phyloP scores from a whole-genome alignment of 2,329 filamentous ascomycete genomes.

The Cladobotryum protrusum region DNA sequence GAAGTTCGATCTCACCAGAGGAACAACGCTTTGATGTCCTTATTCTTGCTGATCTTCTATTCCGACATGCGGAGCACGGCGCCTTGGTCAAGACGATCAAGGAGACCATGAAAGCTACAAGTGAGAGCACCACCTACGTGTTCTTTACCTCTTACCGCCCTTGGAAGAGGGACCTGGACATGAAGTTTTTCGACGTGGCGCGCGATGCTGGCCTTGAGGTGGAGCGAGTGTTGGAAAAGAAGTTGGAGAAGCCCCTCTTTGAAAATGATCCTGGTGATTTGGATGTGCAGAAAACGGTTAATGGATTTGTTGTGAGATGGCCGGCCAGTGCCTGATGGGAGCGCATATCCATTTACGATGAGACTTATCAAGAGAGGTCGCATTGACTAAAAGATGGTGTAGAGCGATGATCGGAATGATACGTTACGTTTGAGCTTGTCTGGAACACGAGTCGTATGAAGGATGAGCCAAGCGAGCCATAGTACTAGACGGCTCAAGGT shows the following conservation, averaged over 20 bases:
- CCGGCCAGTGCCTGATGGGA: conserved; percentile 29
- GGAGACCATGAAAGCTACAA: conserved; percentile 53
- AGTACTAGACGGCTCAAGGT: not conserved
- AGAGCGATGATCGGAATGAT: conserved; percentile 2
- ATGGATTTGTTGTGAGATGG: conserved; percentile 70
- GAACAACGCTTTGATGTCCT: conserved; percentile 64
- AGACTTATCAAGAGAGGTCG: too few relatives aligned
- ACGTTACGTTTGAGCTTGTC: conserved; percentile 10
- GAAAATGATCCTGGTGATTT: conserved; percentile 83
- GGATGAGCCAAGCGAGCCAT: not conserved
- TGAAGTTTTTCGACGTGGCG: conserved; percentile 78
- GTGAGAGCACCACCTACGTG: conserved; percentile 63
- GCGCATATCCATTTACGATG: too few relatives aligned
- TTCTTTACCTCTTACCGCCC: conserved; percentile 94
- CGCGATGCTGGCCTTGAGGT: conserved; percentile 66
- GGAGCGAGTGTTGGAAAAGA: conserved; percentile 72
- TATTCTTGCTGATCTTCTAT: conserved; percentile 82
- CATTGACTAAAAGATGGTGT: too few relatives aligned
- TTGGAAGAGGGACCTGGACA: conserved; percentile 79
- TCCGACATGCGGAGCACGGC: conserved; percentile 81
- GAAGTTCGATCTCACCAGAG: conserved; percentile 1
- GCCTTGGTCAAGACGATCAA: conserved; percentile 69
- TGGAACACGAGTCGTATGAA: not conserved
- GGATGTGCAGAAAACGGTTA: conserved; percentile 73
- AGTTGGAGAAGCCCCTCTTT: conserved; percentile 83